Percentiles rank a stretch among this genome's conserved stretches.
Evolutionary conservation across 495 filamentous ascomycete species (phyloP).

Genomic region (Neurospora tetraspora): DNA sequence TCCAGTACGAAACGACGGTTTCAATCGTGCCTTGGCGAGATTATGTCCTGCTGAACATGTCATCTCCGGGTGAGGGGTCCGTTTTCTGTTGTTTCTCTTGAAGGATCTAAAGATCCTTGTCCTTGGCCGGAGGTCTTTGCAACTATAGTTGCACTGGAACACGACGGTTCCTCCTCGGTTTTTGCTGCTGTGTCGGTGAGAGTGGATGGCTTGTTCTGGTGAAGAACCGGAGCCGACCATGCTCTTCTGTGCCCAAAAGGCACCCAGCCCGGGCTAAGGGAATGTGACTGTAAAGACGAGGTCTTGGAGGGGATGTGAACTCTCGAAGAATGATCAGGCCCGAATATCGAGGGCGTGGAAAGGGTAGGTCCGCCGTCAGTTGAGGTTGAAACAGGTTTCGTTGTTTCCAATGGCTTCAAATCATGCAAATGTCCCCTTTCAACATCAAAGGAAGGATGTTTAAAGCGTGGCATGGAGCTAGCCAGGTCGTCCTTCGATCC

Average conservation of each 20-base stretch:
- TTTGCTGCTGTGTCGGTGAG: not conserved
- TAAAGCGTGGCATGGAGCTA: not conserved
- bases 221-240: not conserved
- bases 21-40: constrained; percentile 27
- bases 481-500: not conserved
- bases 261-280: not conserved
- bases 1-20: constrained; percentile 34
- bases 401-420: not conserved
- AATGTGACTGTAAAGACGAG: not conserved
- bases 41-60: constrained; percentile 11
- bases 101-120: not conserved
- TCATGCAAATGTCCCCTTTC: not conserved
- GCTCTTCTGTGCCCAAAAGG: not conserved
- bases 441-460: not conserved
- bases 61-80: constrained; percentile 38
- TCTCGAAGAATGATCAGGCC: not conserved
- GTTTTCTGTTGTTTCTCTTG: not conserved
- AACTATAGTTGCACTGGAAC: not conserved
- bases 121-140: not conserved
- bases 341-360: not conserved
- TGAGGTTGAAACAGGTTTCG: not conserved
- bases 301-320: not conserved
- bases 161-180: not conserved
- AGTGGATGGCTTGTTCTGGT: not conserved
- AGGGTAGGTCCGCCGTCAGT: not conserved